Percentiles rank a stretch among this genome's conserved stretches.
Evolutionary conservation across 2,329 filamentous ascomycete species (phyloP).

Genomic region (Pseudocercospora fijiensis): DNA sequence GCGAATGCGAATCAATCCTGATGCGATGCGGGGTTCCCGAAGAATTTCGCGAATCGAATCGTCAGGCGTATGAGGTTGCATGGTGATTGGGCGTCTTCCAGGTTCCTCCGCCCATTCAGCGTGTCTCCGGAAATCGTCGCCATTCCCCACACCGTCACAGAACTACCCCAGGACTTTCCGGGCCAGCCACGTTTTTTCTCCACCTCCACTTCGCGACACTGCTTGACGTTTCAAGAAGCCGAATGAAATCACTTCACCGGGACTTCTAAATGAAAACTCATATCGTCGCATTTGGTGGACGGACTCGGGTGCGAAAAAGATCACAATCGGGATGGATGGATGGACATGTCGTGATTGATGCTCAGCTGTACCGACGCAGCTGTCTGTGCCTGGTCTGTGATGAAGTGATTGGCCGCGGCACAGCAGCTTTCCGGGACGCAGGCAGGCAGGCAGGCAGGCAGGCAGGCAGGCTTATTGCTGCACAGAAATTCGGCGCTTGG

Average conservation of each 20-base stretch:
- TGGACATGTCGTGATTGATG: background rate
- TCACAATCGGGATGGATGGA: background rate
- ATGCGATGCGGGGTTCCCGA: background rate
- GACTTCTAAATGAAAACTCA: background rate
- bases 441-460: too few species aligned
- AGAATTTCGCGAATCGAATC: background rate
- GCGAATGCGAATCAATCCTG: background rate
- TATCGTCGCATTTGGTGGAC: background rate
- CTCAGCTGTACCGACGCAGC: too few species aligned
- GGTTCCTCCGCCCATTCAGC: too few species aligned
- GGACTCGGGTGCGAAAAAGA: too few species aligned
- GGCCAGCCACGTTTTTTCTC: background rate
- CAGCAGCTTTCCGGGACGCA: background rate
- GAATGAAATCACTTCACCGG: background rate
- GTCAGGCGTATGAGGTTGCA: constrained; percentile 1
- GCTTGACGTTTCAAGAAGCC: background rate
- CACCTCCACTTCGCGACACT: background rate
- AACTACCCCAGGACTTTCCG: background rate
- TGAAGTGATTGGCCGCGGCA: background rate
- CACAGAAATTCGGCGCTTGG: background rate
- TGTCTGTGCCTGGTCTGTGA: too few species aligned
- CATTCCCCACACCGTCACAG: background rate
- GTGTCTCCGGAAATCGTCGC: background rate
- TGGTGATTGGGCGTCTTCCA: too few species aligned
- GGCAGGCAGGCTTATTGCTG: background rate